These are phyloP conservation scores for Fallopia convolvulus DNA, from an alignment of 148 eudicot species.

Conservation along the genomic window DNA sequence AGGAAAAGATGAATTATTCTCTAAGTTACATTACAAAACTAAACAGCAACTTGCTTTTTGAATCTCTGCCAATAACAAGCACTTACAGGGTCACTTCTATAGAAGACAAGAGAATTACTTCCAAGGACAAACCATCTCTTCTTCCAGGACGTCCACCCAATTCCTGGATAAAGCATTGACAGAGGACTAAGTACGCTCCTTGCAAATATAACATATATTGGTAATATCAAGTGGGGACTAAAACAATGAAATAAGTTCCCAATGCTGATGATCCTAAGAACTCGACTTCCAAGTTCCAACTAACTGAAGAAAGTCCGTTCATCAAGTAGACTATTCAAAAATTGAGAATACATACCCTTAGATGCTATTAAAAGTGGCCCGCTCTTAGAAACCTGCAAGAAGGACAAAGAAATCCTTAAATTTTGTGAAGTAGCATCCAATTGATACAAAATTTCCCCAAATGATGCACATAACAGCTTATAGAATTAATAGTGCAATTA, in stretches of 20 bases:
- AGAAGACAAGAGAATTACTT: conserved; percentile 88
- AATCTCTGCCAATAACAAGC: conserved; percentile 4
- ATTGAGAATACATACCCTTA: conserved; percentile 46
- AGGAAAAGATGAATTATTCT: neutral
- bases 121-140: conserved; percentile 96
- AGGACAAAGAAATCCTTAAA: conserved; percentile 8
- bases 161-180: conserved; percentile 45
- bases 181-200: neutral
- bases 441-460: neutral
- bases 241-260: neutral
- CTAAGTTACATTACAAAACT: neutral
- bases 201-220: neutral
- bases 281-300: neutral
- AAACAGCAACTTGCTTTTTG: neutral
- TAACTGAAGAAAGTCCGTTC: neutral
- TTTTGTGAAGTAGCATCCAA: neutral
- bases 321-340: neutral
- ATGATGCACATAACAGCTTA: no score
- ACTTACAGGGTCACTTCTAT: conserved; percentile 96
- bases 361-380: conserved; percentile 85
- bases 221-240: neutral
- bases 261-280: neutral
- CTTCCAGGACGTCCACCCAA: conserved; percentile 99
- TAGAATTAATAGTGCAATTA: neutral
- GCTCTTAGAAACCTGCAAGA: conserved; percentile 73